Conservation (phyloP, 2,329 filamentous ascomycete genomes). For the Diaporthe velutina region DNA sequence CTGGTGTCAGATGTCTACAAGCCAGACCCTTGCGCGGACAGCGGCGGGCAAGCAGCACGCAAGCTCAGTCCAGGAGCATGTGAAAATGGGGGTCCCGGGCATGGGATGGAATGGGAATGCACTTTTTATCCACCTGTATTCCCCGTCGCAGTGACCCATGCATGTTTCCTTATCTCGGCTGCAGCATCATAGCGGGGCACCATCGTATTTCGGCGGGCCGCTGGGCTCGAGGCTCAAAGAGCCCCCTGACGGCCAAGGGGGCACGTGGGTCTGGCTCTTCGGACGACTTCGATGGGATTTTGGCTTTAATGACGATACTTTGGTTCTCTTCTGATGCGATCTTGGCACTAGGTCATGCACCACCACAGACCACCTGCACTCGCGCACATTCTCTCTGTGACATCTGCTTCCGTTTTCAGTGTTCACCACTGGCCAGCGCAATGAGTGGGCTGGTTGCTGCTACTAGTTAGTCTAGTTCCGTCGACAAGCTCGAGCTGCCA, state of each 20-base stretch:
- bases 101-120: conserved; percentile 28
- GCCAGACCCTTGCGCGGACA: conserved; percentile 18
- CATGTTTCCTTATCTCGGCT: conserved; percentile 29
- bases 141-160: neutral
- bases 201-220: conserved; percentile 24
- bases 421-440: neutral
- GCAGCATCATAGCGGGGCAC: conserved; percentile 35
- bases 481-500: neutral
- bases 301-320: neutral
- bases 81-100: conserved; percentile 25
- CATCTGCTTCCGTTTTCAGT: conserved; percentile 1
- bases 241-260: conserved; percentile 13
- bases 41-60: too few relatives aligned
- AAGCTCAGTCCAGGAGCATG: conserved; percentile 3
- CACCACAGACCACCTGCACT: conserved; percentile 9
- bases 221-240: conserved; percentile 1
- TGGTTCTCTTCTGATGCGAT: neutral
- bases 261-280: conserved; percentile 27
- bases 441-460: neutral
- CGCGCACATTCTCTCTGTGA: neutral
- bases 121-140: neutral
- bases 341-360: conserved; percentile 8
- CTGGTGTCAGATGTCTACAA: conserved; percentile 21
- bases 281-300: neutral
- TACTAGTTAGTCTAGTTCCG: conserved; percentile 5